Percentiles rank a stretch among this genome's conserved stretches.
phyloP scores from a whole-genome alignment of 2,329 filamentous ascomycete species.

The Pseudocercospora crystallina region DNA sequence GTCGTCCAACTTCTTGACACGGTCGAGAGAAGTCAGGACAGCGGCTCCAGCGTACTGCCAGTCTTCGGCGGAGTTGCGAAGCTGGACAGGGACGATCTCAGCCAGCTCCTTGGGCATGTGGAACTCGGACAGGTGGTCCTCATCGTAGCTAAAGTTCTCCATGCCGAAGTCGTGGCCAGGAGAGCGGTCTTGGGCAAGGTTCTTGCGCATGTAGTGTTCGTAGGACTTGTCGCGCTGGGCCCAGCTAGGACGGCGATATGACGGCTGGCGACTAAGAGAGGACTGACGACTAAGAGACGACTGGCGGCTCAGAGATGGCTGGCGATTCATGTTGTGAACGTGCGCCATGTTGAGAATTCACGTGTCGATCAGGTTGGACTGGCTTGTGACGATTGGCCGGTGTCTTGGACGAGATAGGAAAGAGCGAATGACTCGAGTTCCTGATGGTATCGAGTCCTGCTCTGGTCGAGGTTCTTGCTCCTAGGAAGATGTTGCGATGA shows the following conservation, averaged over 20 bases:
- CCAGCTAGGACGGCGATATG: conserved; percentile 32
- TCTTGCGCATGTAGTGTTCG: conserved; percentile 25
- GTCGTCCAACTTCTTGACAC: conserved; percentile 34
- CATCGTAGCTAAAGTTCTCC: conserved; percentile 37
- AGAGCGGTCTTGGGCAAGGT: conserved; percentile 22
- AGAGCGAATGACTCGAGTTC: conserved; percentile 1
- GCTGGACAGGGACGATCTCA: conserved; percentile 36
- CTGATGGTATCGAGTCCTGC: not conserved
- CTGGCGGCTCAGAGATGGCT: conserved; percentile 20
- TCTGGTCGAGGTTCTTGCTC: too few species aligned
- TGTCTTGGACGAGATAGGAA: conserved; percentile 2
- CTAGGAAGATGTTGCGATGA: too few species aligned
- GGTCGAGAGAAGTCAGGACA: conserved; percentile 42
- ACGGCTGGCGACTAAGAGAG: conserved; percentile 17
- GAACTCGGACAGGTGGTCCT: conserved; percentile 40
- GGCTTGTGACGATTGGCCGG: not conserved
- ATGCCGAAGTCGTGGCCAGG: conserved; percentile 26
- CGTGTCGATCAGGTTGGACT: not conserved
- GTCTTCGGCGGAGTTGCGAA: conserved; percentile 36
- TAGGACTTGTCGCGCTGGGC: conserved; percentile 26
- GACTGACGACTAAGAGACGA: conserved; percentile 20
- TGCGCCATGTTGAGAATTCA: conserved; percentile 1
- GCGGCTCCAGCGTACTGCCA: conserved; percentile 48
- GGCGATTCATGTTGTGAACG: not conserved
- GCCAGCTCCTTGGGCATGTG: conserved; percentile 39